These are phyloP conservation scores for Cyberlindnera veronae DNA, from an alignment of 805 yeast genomes.

Conservation along the genomic window DNA sequence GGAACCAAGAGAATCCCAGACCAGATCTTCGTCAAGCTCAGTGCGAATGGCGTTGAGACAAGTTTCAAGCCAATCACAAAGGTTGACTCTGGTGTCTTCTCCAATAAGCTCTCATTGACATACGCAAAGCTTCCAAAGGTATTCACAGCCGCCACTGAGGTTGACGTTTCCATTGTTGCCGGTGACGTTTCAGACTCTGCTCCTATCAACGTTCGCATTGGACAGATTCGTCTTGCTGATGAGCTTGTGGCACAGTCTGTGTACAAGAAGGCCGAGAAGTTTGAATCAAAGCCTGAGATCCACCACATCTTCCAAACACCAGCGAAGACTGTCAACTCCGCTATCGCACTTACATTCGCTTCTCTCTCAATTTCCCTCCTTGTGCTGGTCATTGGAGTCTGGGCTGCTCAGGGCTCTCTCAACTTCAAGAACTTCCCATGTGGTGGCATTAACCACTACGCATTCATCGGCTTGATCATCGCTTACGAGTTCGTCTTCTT, in stretches of 20 bases:
- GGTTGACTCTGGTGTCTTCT: slow-evolving; percentile 7
- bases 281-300: slow-evolving; percentile 25
- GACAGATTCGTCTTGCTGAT: slow-evolving; percentile 21
- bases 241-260: slow-evolving; percentile 15
- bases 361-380: slow-evolving; percentile 15
- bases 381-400: slow-evolving; percentile 15
- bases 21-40: slow-evolving; percentile 22
- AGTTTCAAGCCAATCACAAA: slow-evolving; percentile 25
- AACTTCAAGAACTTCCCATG: slow-evolving; percentile 25
- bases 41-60: slow-evolving; percentile 22
- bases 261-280: slow-evolving; percentile 19
- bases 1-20: slow-evolving; percentile 23
- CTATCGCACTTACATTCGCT: slow-evolving; percentile 21
- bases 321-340: slow-evolving; percentile 21
- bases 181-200: slow-evolving; percentile 12
- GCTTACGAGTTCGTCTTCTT: slow-evolving; percentile 26
- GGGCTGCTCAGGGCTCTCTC: slow-evolving; percentile 20
- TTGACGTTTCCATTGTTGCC: slow-evolving; percentile 21
- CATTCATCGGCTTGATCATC: slow-evolving; percentile 19
- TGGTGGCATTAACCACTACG: slow-evolving; percentile 10
- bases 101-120: slow-evolving; percentile 15
- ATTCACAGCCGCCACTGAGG: slow-evolving; percentile 16
- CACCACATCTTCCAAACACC: slow-evolving; percentile 26
- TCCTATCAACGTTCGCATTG: slow-evolving; percentile 16
- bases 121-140: slow-evolving; percentile 24